These are phyloP conservation scores for Sarcomyxa edulis DNA, from an alignment of 768 basidiomycete species.

Conservation along the genomic window DNA sequence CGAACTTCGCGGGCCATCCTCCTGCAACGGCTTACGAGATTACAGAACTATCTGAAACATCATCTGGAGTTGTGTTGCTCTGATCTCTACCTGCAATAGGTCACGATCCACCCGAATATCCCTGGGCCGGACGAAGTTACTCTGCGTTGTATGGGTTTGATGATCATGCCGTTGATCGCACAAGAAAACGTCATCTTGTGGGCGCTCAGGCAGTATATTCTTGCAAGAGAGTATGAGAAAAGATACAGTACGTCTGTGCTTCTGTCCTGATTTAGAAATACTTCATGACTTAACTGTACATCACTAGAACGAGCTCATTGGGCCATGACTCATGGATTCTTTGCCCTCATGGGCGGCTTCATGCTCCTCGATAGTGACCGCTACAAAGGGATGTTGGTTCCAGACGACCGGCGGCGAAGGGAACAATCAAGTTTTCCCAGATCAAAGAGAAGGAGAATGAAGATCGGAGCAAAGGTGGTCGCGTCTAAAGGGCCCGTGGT, in stretches of 20 bases:
- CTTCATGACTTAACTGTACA: too few species aligned
- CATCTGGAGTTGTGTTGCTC: slow-evolving; percentile 17
- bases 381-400: neutral
- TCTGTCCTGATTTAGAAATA: too few species aligned
- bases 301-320: too few species aligned
- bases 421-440: slow-evolving; percentile 9
- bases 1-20: too few species aligned
- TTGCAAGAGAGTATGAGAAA: too few species aligned
- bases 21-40: neutral
- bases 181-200: slow-evolving; percentile 16
- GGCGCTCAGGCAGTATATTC: slow-evolving; percentile 15
- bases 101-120: slow-evolving; percentile 20
- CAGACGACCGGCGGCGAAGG: neutral
- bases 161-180: slow-evolving; percentile 14
- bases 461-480: slow-evolving; percentile 17
- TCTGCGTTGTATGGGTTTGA: slow-evolving; percentile 7
- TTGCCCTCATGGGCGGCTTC: slow-evolving; percentile 7
- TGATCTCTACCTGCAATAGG: slow-evolving; percentile 19
- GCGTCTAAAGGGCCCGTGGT: slow-evolving; percentile 18
- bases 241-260: too few species aligned
- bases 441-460: too few species aligned
- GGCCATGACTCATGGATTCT: slow-evolving; percentile 7
- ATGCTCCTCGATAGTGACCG: neutral
- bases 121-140: slow-evolving; percentile 3
- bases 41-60: slow-evolving; percentile 14